Base-by-base conservation (phyloP, 2,329 filamentous ascomycete species). In the Penicillium sclerotiorum region DNA sequence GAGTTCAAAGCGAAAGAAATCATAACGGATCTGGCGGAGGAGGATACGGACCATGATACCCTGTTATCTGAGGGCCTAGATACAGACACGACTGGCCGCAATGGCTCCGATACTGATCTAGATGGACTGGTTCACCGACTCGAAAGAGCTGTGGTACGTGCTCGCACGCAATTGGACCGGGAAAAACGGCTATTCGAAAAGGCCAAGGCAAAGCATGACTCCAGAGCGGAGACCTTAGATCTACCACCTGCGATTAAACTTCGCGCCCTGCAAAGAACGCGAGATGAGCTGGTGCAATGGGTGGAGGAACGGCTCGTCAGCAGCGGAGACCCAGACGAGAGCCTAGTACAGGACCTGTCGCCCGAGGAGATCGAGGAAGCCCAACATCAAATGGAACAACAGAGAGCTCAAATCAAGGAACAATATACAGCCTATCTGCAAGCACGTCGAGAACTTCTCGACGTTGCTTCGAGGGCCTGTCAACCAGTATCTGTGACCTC, bases 231-330 rank as follows among this genome's bases (percentile, higher is more conserved):
- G n/a, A n/a, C n/a, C n/a, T n/a, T n/a, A 15, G 45, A 51, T 15
- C 18, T 49, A 8, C 27, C 56, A 2, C 39, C 61, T 3, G 53
- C 52, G 15, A 49, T 52, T 7, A 70, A 61, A 50, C 44, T 73
- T 0, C 53, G 56, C 40, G 76, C 75, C 4, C 62, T 81, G 21
- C 67, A 74, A 43, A 64, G 65, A 30, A 77, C 76, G 11, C 71
- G 77, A 37, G 71, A 79, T 49, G 76, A 78, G 50, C 64, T 81
- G 36, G 71, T 80, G 5, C 67, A 73, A 37, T 81, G 78, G 78
- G 70, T 80, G 6, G 77, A 81, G 57, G 70, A 72, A 33, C 77
- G 78, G 36, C 57, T 81, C 38, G 67, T 73, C 15, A 74, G 56
- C 13, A 63, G 64, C 37, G 63, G 59, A 5, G 62, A 63, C 42